A percentile compares a stretch with the other conserved stretches of the same genome.
Evolutionary conservation across 176 grass and related monocot genomes (phyloP).

Genomic region (Carex parvula): DNA sequence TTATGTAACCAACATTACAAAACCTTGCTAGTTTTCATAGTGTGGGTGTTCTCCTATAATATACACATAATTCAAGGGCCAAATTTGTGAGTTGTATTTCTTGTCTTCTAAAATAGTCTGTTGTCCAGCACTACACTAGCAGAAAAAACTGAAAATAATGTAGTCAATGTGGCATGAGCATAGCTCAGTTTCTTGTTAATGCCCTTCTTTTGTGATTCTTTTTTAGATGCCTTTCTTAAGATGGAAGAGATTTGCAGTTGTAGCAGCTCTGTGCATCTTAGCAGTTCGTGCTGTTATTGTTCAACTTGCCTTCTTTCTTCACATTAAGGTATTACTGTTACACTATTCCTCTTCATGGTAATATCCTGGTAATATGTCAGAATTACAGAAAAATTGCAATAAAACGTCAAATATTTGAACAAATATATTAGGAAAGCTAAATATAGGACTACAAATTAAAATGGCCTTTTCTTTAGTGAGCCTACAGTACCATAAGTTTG

Average conservation of each 20-base stretch:
- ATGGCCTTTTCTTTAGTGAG: neutral
- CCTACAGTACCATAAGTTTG: neutral
- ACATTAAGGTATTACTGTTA: constrained; percentile 59
- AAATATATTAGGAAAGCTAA: neutral
- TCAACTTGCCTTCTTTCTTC: constrained; percentile 94
- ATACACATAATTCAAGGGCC: neutral
- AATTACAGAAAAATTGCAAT: neutral
- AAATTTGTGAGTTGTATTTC: neutral
- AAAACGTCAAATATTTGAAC: neutral
- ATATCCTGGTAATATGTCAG: neutral
- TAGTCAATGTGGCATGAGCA: neutral
- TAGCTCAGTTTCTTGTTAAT: neutral
- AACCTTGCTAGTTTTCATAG: neutral
- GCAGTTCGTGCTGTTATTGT: constrained; percentile 90
- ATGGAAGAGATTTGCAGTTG: constrained; percentile 94
- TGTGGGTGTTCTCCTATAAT: neutral
- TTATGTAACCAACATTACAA: neutral
- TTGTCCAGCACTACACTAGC: neutral
- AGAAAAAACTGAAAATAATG: constrained; percentile 3
- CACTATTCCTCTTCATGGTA: neutral
- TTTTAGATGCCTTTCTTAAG: constrained; percentile 69
- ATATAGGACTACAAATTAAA: neutral
- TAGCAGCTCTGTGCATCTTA: constrained; percentile 91
- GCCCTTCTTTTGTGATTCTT: constrained; percentile 8
- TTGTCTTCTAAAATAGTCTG: neutral